Evolutionary conservation across 2,329 filamentous ascomycete genomes (phyloP).

Genomic region (Aspergillus sp.): DNA sequence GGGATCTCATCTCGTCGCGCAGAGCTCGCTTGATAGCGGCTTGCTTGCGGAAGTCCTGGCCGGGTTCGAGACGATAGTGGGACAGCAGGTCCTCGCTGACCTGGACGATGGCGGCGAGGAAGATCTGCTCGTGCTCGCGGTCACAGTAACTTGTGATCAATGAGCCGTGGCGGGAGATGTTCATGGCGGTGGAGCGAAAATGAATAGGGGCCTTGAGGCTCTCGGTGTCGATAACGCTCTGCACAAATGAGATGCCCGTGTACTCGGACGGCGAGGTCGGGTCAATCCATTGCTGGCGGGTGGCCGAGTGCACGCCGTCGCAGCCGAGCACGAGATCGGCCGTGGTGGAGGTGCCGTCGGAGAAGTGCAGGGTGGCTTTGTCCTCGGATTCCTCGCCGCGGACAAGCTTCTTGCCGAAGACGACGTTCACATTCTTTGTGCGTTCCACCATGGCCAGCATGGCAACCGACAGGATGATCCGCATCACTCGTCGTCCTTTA

Average conservation of each 20-base stretch:
- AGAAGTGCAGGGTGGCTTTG: constrained; percentile 36
- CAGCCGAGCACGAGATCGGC: constrained; percentile 41
- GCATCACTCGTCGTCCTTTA: constrained; percentile 43
- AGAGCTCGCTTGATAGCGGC: constrained; percentile 35
- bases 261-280: constrained; percentile 36
- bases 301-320: constrained; percentile 42
- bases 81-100: constrained; percentile 30
- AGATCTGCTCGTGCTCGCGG: constrained; percentile 35
- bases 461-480: constrained; percentile 41
- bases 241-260: constrained; percentile 40
- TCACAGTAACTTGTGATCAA: constrained; percentile 43
- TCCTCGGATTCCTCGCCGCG: constrained; percentile 34
- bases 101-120: constrained; percentile 41
- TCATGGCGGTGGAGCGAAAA: constrained; percentile 41
- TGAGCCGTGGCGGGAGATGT: constrained; percentile 39
- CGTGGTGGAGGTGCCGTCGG: constrained; percentile 33
- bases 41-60: constrained; percentile 36
- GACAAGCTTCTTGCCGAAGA: constrained; percentile 44
- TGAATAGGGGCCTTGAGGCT: constrained; percentile 24
- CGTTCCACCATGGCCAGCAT: constrained; percentile 41
- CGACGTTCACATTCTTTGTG: constrained; percentile 36
- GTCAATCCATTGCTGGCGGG: constrained; percentile 36
- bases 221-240: constrained; percentile 30
- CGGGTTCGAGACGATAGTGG: constrained; percentile 24
- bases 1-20: constrained; percentile 34